Conservation (phyloP, 768 basidiomycete species). For the Hortiboletus flavorubellus region DNA sequence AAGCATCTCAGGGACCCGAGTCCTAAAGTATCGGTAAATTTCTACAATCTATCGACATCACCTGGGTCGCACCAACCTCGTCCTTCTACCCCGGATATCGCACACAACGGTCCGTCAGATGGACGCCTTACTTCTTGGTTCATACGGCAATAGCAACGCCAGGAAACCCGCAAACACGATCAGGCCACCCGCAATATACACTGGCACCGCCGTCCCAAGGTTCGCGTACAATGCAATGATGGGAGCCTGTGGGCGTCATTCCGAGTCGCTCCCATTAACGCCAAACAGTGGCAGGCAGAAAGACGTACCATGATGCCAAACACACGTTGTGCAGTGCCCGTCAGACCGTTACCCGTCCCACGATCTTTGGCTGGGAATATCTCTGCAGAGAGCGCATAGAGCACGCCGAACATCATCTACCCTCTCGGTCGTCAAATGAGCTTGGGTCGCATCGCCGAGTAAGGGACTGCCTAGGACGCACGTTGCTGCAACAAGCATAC, state of each 20-base stretch:
- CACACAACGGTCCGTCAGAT: conserved; percentile 34
- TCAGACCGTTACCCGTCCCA: conserved; percentile 68
- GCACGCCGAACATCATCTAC: conserved; percentile 72
- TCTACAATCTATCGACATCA: too few relatives aligned
- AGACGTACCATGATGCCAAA: conserved; percentile 62
- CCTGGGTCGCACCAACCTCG: too few relatives aligned
- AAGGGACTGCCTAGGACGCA: conserved; percentile 27
- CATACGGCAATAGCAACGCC: conserved; percentile 65
- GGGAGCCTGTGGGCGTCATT: conserved; percentile 47
- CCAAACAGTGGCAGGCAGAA: not conserved
- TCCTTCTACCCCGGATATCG: too few relatives aligned
- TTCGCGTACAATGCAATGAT: conserved; percentile 71
- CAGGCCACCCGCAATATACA: conserved; percentile 67
- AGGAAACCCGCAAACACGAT: conserved; percentile 58
- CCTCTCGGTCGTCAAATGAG: not conserved
- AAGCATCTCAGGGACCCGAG: too few relatives aligned
- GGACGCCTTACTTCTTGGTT: conserved; percentile 68
- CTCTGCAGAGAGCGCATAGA: conserved; percentile 70
- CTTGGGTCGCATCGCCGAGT: not conserved
- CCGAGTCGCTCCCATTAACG: too few relatives aligned
- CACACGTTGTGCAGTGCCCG: conserved; percentile 55
- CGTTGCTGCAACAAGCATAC: conserved; percentile 62
- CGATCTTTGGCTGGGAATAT: conserved; percentile 70
- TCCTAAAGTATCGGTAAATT: too few relatives aligned
- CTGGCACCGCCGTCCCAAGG: conserved; percentile 60